Evolutionary conservation across 306 rosid genomes (phyloP), one percentile per base, ranked within the genome.

Genomic region (Rosa multiflora): DNA sequence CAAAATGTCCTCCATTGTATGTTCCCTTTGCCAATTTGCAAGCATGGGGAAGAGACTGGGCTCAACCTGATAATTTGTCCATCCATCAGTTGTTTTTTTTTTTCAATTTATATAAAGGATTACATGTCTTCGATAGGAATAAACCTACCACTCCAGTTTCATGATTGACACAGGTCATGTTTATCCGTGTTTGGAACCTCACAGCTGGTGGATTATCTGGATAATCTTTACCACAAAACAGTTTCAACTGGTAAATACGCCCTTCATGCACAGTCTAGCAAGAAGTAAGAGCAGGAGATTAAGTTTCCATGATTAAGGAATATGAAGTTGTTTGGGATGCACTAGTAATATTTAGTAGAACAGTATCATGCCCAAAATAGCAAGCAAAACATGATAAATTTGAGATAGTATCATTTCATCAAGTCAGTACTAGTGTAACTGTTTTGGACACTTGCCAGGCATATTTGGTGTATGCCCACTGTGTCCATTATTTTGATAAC

Each of bases 181-280:
- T 93, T 82, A 95, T 82, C 88, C 90, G 90, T 76, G 97, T 86
- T 85, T 93, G 99, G 86, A 95, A 93, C 87, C 93, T 93, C 69
- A 93, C 99, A 48, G 94, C 86, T 79, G 99, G 99, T 47, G 98
- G 97, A 61, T 89, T 90, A 70, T 90, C 98, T 1, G 98, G 99
- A 84, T 95, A 95, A 75, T 93, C 98, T 87, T 90, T 86, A 71
- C 98, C 94, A 35, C 99, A 95, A 77, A 91, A 93, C 82, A 95
- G 89, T 74, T 93, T 95, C 89, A 93, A 86, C 81, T 95, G 99
- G 87, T 90, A 89, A 82, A 93, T 95, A 75, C 94, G 86, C 66
- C 98, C 99, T 87, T 95, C 99, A 75, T 95, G 99, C 76, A 95
- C 92, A 80, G 98, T 91, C 99, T 95, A 84, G 79, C 49, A 83